phyloP scores from a whole-genome alignment of 768 basidiomycete species.

The Lactarius deliciosus region DNA sequence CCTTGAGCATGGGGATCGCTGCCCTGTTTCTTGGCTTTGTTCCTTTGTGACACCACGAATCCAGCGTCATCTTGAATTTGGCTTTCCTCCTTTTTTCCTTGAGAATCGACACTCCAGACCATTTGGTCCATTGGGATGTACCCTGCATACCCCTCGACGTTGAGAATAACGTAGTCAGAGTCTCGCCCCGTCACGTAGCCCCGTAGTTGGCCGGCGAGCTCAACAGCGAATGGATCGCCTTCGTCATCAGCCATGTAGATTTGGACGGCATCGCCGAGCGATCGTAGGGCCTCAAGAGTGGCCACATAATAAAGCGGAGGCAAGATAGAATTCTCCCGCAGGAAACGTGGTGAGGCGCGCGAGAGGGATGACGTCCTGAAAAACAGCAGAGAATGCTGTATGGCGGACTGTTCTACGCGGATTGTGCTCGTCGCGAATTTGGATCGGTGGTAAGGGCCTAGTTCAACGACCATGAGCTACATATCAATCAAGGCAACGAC shows the following conservation, averaged over 20 bases:
- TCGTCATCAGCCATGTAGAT: constrained; percentile 79
- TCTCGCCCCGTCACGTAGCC: constrained; percentile 78
- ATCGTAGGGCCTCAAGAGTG: constrained; percentile 55
- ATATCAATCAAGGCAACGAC: neutral
- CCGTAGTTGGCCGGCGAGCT: constrained; percentile 68
- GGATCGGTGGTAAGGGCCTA: constrained; percentile 68
- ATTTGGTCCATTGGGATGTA: constrained; percentile 77
- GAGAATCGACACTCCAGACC: constrained; percentile 52
- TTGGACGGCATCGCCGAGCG: constrained; percentile 40
- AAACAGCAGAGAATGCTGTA: constrained; percentile 69
- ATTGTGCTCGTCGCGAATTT: constrained; percentile 69
- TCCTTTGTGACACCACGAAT: constrained; percentile 58
- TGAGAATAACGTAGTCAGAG: constrained; percentile 80
- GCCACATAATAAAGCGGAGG: constrained; percentile 64
- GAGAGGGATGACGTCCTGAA: constrained; percentile 74
- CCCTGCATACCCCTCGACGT: constrained; percentile 71
- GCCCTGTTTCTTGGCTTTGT: constrained; percentile 50
- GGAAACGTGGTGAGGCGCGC: constrained; percentile 62
- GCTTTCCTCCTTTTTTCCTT: constrained; percentile 30
- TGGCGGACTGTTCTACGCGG: constrained; percentile 54
- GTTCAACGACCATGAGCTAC: neutral
- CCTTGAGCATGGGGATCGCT: constrained; percentile 32
- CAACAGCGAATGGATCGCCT: constrained; percentile 82
- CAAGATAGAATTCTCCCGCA: constrained; percentile 70
- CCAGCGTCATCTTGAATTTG: constrained; percentile 47